Conservation (phyloP, 2,329 filamentous ascomycete species). For the Colletotrichum caudatum region DNA sequence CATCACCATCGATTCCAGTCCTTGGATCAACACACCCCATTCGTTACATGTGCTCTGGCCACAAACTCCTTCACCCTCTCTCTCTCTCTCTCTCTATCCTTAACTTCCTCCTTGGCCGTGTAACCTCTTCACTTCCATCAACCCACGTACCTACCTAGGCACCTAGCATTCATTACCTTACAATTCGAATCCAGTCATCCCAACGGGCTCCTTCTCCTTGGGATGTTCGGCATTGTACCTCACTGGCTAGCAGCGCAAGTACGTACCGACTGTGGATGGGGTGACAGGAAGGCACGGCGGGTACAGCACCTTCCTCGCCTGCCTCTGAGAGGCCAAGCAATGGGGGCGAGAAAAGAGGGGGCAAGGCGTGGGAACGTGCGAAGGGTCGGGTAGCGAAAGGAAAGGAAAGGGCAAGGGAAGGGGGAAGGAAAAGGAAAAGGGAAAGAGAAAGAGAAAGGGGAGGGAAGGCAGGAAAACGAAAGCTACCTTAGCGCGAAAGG, state of each 20-base stretch:
- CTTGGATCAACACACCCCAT: neutral
- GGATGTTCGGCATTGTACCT: neutral
- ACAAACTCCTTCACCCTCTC: neutral
- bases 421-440: neutral
- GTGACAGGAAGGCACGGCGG: neutral
- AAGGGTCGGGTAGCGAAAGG: constrained; percentile 1
- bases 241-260: neutral
- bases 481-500: neutral
- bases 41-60: neutral
- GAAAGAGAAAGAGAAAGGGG: too few relatives aligned
- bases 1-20: neutral
- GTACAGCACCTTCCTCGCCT: constrained; percentile 9
- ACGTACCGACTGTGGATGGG: constrained; percentile 29
- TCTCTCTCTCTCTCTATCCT: too few relatives aligned
- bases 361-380: constrained; percentile 14
- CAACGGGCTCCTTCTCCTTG: neutral
- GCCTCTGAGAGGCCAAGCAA: constrained; percentile 2
- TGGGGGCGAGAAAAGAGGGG: neutral
- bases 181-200: neutral
- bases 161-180: neutral
- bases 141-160: neutral
- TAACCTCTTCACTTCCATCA: neutral
- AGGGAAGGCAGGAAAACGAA: neutral
- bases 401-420: constrained; percentile 7
- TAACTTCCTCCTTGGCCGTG: neutral